Conservation (phyloP, 1,139 yeast genomes). For the Hemisphaericaspora lyxosophila region DNA sequence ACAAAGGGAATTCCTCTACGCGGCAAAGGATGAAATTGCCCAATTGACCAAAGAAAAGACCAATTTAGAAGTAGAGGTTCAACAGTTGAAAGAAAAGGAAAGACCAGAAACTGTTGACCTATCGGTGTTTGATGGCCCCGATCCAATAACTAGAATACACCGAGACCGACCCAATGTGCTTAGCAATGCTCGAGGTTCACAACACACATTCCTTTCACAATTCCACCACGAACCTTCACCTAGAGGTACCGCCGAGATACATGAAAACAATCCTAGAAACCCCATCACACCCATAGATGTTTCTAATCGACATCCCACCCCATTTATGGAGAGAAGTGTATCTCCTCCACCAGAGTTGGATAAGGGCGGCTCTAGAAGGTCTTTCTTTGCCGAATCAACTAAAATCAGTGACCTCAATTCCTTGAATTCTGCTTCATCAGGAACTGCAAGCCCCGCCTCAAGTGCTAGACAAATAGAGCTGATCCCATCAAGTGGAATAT, state of each 20-base stretch:
- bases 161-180: not conserved
- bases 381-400: conserved; percentile 17
- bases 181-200: not conserved
- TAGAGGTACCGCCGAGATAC: not conserved
- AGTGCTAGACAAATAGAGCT: conserved; percentile 5
- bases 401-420: conserved; percentile 11
- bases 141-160: not conserved
- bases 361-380: conserved; percentile 3
- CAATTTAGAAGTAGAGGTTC: conserved; percentile 8
- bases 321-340: not conserved
- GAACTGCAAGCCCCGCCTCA: conserved; percentile 5
- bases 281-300: not conserved
- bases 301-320: not conserved
- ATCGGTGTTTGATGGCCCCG: conserved; percentile 5
- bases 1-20: conserved; percentile 16
- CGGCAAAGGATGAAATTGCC: conserved; percentile 20
- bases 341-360: not conserved
- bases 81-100: conserved; percentile 6
- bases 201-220: conserved; percentile 1
- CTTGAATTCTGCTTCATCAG: conserved; percentile 4
- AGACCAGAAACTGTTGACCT: conserved; percentile 11
- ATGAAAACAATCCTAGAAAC: not conserved
- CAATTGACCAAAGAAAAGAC: conserved; percentile 13
- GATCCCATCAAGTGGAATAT: not conserved
- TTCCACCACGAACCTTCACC: not conserved